Base-by-base conservation (phyloP, 2,329 filamentous ascomycete species). In the Alternaria triticimaculans region DNA sequence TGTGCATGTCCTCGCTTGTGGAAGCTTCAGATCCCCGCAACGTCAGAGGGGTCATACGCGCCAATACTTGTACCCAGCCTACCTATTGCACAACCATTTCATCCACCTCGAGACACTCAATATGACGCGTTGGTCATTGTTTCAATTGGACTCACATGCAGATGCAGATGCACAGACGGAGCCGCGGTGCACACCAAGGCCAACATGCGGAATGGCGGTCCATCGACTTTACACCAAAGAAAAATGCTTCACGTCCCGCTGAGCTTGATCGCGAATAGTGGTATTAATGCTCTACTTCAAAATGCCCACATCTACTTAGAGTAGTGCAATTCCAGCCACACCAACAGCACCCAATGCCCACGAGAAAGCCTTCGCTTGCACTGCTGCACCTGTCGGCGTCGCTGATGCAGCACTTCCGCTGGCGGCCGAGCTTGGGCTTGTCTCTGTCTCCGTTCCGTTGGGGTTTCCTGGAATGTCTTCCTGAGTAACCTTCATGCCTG, bases 401-500 rank as follows among this genome's bases (percentile, higher is more conserved):
- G 73, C 41, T 21, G 66, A 63, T 12, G 71, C 50, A 44, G 68
- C 62, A 37, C 68, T 55, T 15, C 53, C 68, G 55, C 65, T 72
- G 30, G 53, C 70, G 18, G 55, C 46, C 21, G 66, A 58, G 25
- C 69, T 74, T 41, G 72, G 79, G 58, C 58, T 58, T 23, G 20
- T 49, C 23, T 50, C 55, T 3, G 65, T 63, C 3, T 64, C 66
- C 11, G 85, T 83, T 63, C 79, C 78, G 54, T 86, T 86, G 43
- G 84, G 84, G 62, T 83, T 83, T 5, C 80, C 80, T 8, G 79
- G 72, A 55, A 85, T 82, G 41, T 80, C 69, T 15, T 76, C 62
- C 37, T 71, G 66, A 9, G 58, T 77, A 8, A 85, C 82, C 5
- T 81, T 82, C 48, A 92, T 81, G 33, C 85, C 86, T 10, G 84